phyloP scores from a whole-genome alignment of 2,329 filamentous ascomycete genomes.

The Colletotrichum agaves region DNA sequence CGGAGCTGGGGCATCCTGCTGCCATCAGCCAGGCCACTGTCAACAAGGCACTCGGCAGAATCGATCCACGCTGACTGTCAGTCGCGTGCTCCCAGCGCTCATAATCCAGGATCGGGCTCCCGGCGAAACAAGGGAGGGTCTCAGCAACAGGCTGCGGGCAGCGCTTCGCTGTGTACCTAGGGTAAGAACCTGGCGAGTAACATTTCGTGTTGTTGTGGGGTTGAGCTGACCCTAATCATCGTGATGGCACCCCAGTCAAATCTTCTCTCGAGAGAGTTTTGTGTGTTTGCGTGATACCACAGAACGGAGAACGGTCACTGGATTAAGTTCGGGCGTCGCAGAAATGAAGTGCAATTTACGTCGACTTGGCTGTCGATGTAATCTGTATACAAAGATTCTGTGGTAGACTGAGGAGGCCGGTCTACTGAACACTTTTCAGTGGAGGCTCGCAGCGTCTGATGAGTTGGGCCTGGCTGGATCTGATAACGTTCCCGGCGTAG shows the following conservation, averaged over 20 bases:
- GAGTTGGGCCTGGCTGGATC: background rate
- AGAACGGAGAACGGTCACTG: no score
- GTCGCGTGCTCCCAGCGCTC: conserved; percentile 24
- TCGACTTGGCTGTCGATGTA: no score
- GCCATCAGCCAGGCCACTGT: conserved; percentile 2
- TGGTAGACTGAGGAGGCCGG: no score
- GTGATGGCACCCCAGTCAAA: conserved; percentile 4
- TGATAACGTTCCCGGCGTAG: background rate
- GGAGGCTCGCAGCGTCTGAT: background rate
- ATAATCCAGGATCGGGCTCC: conserved; percentile 19
- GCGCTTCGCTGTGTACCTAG: conserved; percentile 7
- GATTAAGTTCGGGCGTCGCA: no score
- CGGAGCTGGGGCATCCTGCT: background rate
- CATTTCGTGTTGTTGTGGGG: conserved; percentile 13
- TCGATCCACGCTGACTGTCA: conserved; percentile 22
- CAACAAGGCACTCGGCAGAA: background rate
- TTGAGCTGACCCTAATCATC: conserved; percentile 9
- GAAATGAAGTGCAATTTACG: no score
- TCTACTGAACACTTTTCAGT: background rate
- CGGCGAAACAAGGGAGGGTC: conserved; percentile 27
- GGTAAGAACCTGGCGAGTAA: background rate
- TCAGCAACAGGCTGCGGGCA: conserved; percentile 14
- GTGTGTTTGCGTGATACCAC: no score
- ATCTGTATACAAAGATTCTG: no score
- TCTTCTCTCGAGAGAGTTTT: background rate